Evolutionary conservation across 2,329 filamentous ascomycete genomes (phyloP).

Genomic region (Trichoderma sp.): DNA sequence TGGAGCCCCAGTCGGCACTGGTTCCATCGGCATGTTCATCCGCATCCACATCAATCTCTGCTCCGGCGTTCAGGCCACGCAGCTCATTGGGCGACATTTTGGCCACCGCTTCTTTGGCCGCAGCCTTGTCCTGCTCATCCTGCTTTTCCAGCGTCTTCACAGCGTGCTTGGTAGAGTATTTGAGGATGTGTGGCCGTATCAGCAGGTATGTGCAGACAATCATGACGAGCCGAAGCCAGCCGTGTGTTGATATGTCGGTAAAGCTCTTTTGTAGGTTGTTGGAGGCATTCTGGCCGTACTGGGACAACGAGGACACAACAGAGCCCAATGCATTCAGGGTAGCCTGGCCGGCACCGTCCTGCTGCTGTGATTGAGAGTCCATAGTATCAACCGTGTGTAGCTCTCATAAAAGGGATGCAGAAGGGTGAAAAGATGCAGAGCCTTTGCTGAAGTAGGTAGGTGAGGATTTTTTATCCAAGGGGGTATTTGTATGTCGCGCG

Average conservation of each 20-base stretch:
- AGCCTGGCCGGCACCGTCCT: conserved; percentile 30
- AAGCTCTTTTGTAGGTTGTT: conserved; percentile 55
- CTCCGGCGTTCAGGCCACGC: conserved; percentile 56
- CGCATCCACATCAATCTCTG: conserved; percentile 54
- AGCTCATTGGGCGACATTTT: conserved; percentile 67
- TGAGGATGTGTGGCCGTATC: conserved; percentile 72
- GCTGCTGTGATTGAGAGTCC: conserved; percentile 25
- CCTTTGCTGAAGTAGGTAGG: neutral
- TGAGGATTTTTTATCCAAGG: neutral
- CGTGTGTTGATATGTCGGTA: conserved; percentile 51
- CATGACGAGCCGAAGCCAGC: conserved; percentile 68
- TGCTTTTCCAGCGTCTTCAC: conserved; percentile 65
- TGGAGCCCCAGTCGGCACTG: conserved; percentile 66
- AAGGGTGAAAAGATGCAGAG: neutral
- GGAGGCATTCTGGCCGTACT: conserved; percentile 41
- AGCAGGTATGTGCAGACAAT: conserved; percentile 74
- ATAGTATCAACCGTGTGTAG: neutral
- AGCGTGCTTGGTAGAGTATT: conserved; percentile 63
- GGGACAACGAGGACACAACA: conserved; percentile 34
- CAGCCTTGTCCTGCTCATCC: conserved; percentile 52
- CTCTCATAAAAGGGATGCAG: neutral
- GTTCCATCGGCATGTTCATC: conserved; percentile 48
- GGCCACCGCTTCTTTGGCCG: conserved; percentile 49
- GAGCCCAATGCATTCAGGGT: conserved; percentile 39
- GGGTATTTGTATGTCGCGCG: neutral